phyloP scores from a whole-genome alignment of 1,139 yeast species.

The Suhomyces guaymorum region DNA sequence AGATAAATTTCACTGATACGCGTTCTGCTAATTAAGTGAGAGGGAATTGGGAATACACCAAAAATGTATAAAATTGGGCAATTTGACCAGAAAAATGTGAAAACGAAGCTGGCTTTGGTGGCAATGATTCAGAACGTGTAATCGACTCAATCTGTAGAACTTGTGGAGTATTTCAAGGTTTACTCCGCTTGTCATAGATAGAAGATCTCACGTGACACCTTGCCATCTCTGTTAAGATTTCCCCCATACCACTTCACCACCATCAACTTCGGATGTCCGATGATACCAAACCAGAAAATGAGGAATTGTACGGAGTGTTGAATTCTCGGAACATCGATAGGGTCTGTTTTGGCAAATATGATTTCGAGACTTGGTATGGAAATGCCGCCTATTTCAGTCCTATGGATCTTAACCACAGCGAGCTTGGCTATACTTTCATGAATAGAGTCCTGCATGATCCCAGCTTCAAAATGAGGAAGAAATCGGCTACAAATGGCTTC shows the following conservation, averaged over 20 bases:
- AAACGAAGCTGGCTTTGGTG: too few species aligned
- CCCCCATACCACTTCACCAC: not conserved
- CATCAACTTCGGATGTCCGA: conserved; percentile 6
- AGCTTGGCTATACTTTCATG: conserved; percentile 34
- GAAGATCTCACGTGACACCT: conserved; percentile 4
- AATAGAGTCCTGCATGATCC: conserved; percentile 17
- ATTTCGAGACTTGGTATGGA: conserved; percentile 83
- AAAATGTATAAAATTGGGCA: too few species aligned
- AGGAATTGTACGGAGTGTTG: conserved; percentile 56
- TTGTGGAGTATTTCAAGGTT: too few species aligned
- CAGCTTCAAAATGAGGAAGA: conserved; percentile 10
- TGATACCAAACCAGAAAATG: conserved; percentile 7
- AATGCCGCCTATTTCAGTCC: conserved; percentile 68
- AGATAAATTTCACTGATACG: too few species aligned
- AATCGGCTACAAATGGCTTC: conserved; percentile 2
- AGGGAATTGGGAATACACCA: too few species aligned
- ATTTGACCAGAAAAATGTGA: too few species aligned
- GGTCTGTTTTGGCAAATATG: conserved; percentile 64
- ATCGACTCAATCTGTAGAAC: too few species aligned
- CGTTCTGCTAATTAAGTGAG: too few species aligned
- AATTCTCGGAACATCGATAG: conserved; percentile 60
- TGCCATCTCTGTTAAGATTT: not conserved
- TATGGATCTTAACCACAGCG: conserved; percentile 27
- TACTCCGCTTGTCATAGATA: too few species aligned
- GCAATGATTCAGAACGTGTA: too few species aligned